Evolutionary conservation across 2,329 filamentous ascomycete species (phyloP).

Genomic region (Clonostachys sp.): DNA sequence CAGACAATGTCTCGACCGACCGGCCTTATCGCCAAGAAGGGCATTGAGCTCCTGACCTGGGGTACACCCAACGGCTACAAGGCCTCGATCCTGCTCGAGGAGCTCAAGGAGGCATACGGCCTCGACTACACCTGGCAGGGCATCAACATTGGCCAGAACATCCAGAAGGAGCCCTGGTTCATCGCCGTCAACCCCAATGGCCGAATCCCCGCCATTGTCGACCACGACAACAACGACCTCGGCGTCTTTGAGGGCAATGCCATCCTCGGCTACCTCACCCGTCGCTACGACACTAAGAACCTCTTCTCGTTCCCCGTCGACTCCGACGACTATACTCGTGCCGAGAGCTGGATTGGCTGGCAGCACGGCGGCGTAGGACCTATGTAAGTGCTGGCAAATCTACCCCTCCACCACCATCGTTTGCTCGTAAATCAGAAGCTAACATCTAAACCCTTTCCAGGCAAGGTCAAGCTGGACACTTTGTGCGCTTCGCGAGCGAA

Average conservation of each 20-base stretch:
- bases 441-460: constrained; percentile 26
- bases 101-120: constrained; percentile 68
- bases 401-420: neutral
- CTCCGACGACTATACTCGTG: constrained; percentile 27
- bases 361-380: constrained; percentile 73
- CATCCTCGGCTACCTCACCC: constrained; percentile 69
- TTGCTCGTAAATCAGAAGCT: too few relatives aligned
- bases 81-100: constrained; percentile 79
- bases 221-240: constrained; percentile 58
- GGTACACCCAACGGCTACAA: constrained; percentile 88
- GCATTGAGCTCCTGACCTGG: constrained; percentile 61
- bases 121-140: constrained; percentile 64
- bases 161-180: constrained; percentile 66
- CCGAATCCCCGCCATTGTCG: constrained; percentile 60
- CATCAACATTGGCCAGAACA: constrained; percentile 56
- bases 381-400: constrained; percentile 24
- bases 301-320: constrained; percentile 70
- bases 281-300: constrained; percentile 68
- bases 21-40: constrained; percentile 55
- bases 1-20: constrained; percentile 26
- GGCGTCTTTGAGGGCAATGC: constrained; percentile 70
- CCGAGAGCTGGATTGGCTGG: constrained; percentile 55
- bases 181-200: constrained; percentile 59
- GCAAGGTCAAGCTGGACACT: constrained; percentile 76
- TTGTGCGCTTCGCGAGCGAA: constrained; percentile 62